Evolutionary conservation across 78 protist species (phyloP).

Genomic region (Dictyostelium firmibasis): DNA sequence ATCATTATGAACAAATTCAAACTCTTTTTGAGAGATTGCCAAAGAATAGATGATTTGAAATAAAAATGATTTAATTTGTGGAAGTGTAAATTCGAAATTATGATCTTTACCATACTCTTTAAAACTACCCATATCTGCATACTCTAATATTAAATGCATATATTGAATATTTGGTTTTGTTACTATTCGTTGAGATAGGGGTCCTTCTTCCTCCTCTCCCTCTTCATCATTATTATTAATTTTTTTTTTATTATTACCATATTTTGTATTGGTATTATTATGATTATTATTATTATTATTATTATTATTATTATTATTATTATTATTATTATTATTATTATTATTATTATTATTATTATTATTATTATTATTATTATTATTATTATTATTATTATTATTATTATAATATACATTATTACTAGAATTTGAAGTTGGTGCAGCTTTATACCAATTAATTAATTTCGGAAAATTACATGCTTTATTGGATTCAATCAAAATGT

Average conservation of each 20-base stretch:
- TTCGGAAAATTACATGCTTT: conserved; percentile 35
- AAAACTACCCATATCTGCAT: conserved; percentile 27
- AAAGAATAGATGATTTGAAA: conserved; percentile 42
- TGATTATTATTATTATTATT: not conserved
- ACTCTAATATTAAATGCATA: conserved; percentile 52
- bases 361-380: not conserved
- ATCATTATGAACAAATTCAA: conserved; percentile 64
- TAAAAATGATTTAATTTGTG: not conserved
- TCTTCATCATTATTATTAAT: not conserved
- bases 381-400: not conserved
- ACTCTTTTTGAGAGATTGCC: conserved; percentile 36
- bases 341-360: not conserved
- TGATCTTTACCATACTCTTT: not conserved
- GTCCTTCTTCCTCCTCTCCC: not conserved
- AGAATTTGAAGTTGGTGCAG: not conserved
- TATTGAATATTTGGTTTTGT: conserved; percentile 26
- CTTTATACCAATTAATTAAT: conserved; percentile 46
- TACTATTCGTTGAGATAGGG: not conserved
- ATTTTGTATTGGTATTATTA: no score
- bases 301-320: not conserved
- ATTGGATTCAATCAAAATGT: not conserved
- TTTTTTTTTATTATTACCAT: not conserved
- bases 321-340: not conserved
- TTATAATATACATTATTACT: no score
- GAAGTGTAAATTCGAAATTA: not conserved